These are phyloP conservation scores for Pythium oligandrum DNA, from an alignment of 352 stramenopile species.

Conservation along the genomic window DNA sequence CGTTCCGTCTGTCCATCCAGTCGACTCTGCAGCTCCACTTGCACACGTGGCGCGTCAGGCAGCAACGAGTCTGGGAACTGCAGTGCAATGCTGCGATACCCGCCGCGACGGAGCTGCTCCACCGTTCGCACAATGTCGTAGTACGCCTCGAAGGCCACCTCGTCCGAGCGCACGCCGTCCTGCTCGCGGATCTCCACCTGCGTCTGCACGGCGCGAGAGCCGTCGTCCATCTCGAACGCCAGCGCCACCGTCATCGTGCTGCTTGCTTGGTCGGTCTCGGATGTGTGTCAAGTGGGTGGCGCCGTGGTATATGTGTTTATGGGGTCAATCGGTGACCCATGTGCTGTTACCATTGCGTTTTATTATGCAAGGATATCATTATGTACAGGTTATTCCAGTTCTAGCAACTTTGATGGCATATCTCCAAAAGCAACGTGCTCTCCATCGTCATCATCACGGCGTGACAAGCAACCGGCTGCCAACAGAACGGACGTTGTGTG, in stretches of 20 bases:
- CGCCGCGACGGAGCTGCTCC: conserved; percentile 48
- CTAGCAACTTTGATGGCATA: too few species aligned
- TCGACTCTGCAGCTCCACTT: conserved; percentile 57
- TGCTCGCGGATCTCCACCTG: conserved; percentile 49
- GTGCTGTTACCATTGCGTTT: too few species aligned
- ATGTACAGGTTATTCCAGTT: too few species aligned
- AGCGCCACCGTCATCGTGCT: conserved; percentile 58
- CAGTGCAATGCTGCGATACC: conserved; percentile 82
- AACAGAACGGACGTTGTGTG: too few species aligned
- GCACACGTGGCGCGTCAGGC: conserved; percentile 81
- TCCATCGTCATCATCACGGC: too few species aligned
- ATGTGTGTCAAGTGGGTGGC: conserved; percentile 1
- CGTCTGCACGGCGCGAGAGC: conserved; percentile 66
- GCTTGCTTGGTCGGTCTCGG: conserved; percentile 1
- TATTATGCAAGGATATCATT: too few species aligned
- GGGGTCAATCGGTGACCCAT: too few species aligned
- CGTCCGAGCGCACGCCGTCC: conserved; percentile 41
- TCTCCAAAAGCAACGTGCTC: too few species aligned
- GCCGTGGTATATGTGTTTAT: neutral
- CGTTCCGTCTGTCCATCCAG: conserved; percentile 46
- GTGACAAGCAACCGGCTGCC: too few species aligned
- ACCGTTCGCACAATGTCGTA: conserved; percentile 67
- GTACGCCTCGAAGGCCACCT: conserved; percentile 42
- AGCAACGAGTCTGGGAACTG: conserved; percentile 96
- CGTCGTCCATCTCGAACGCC: conserved; percentile 80